Evolutionary conservation across 2,329 filamentous ascomycete genomes (phyloP).

Genomic region (Phymatotrichopsis omnivora): DNA sequence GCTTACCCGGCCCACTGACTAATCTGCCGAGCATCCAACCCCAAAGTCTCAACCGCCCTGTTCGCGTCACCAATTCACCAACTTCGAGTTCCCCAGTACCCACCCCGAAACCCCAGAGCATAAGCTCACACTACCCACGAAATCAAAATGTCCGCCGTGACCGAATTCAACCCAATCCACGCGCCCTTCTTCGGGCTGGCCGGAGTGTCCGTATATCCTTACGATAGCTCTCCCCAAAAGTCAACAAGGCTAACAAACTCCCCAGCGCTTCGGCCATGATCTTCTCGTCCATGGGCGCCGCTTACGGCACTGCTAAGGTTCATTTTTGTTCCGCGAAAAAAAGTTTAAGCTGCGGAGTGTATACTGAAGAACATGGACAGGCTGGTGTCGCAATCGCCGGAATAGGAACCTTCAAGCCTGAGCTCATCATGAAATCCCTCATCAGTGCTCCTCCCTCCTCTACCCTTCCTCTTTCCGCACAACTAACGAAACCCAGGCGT

Average conservation of each 20-base stretch:
- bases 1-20: too few species aligned
- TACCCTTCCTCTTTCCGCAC: conserved; percentile 37
- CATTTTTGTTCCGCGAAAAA: neutral
- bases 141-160: conserved; percentile 35
- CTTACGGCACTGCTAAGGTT: conserved; percentile 66
- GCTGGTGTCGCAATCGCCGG: conserved; percentile 80
- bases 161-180: conserved; percentile 62
- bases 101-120: conserved; percentile 1
- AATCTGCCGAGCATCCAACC: too few species aligned
- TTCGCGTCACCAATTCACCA: too few species aligned
- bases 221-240: neutral
- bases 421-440: conserved; percentile 69
- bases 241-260: neutral
- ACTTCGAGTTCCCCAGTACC: too few species aligned
- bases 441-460: conserved; percentile 5
- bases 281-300: conserved; percentile 49
- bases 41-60: too few species aligned
- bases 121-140: conserved; percentile 8
- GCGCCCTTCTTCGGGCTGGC: conserved; percentile 77
- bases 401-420: conserved; percentile 72
- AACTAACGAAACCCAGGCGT: conserved; percentile 58
- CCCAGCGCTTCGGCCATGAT: conserved; percentile 23
- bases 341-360: neutral
- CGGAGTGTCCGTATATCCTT: conserved; percentile 40
- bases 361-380: conserved; percentile 35